Conservation (phyloP, 768 basidiomycete genomes). For the Solioccasus polychromus region DNA sequence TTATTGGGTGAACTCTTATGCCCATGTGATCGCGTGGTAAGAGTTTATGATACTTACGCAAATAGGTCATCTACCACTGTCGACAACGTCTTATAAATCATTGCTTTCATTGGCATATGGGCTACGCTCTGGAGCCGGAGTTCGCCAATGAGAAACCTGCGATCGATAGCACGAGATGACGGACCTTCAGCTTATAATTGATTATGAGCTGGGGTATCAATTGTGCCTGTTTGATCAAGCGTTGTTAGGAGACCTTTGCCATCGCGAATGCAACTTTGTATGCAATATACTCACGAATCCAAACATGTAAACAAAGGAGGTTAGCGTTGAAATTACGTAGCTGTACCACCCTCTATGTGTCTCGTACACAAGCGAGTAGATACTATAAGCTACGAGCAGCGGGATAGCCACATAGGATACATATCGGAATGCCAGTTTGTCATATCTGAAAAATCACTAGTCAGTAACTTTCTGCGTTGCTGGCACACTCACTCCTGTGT, state of each 20-base stretch:
- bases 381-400: slow-evolving; percentile 67
- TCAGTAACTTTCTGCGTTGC: slow-evolving; percentile 20
- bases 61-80: slow-evolving; percentile 92
- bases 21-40: slow-evolving; percentile 15
- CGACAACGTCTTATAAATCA: slow-evolving; percentile 92
- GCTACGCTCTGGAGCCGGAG: slow-evolving; percentile 69
- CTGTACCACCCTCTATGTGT: slow-evolving; percentile 95
- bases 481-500: slow-evolving; percentile 80
- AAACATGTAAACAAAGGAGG: slow-evolving; percentile 94
- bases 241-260: slow-evolving; percentile 10
- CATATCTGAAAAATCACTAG: slow-evolving; percentile 52
- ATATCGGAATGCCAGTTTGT: slow-evolving; percentile 91
- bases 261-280: not conserved
- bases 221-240: slow-evolving; percentile 57
- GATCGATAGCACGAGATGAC: slow-evolving; percentile 18
- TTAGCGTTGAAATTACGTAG: slow-evolving; percentile 89
- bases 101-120: slow-evolving; percentile 98
- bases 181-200: slow-evolving; percentile 93
- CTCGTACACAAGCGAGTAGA: slow-evolving; percentile 79
- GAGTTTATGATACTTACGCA: slow-evolving; percentile 50
- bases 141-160: slow-evolving; percentile 5
- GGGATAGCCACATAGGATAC: slow-evolving; percentile 91
- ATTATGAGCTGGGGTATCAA: slow-evolving; percentile 87
- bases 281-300: slow-evolving; percentile 76
- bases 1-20: slow-evolving; percentile 16